Conservation (phyloP, 768 basidiomycete genomes). For the Amylocystis lapponica region DNA sequence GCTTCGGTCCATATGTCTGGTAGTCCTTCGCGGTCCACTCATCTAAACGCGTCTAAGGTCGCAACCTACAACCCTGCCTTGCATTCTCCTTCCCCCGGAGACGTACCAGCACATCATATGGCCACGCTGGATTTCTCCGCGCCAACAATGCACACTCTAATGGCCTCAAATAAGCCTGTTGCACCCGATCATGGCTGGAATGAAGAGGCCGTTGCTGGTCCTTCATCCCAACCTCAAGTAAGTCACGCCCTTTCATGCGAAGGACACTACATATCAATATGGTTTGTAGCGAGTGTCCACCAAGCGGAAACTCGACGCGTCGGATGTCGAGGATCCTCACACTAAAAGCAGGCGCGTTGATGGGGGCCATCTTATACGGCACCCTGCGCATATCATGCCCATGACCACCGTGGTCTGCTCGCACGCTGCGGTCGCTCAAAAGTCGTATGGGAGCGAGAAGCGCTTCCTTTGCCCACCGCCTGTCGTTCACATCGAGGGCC, state of each 20-base stretch:
- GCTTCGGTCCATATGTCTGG: too few species aligned
- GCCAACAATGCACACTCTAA: too few species aligned
- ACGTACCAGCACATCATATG: too few species aligned
- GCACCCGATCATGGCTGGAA: constrained; percentile 8
- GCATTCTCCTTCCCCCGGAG: too few species aligned
- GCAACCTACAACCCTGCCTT: too few species aligned
- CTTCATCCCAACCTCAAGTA: constrained; percentile 10
- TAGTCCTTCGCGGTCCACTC: too few species aligned
- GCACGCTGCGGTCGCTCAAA: constrained; percentile 92
- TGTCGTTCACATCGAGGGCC: constrained; percentile 87
- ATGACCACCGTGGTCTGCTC: constrained; percentile 90
- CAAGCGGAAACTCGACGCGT: constrained; percentile 73
- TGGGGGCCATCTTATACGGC: constrained; percentile 74
- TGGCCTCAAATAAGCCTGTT: too few species aligned
- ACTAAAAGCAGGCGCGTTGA: constrained; percentile 81
- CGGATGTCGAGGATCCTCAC: constrained; percentile 57
- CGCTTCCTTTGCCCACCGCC: constrained; percentile 93
- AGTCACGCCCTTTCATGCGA: background rate
- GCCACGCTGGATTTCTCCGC: too few species aligned
- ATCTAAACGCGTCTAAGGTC: too few species aligned
- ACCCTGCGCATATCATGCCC: constrained; percentile 68
- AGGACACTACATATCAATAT: background rate
- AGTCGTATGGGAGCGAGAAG: constrained; percentile 94
- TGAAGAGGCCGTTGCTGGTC: constrained; percentile 3
- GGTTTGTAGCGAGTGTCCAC: constrained; percentile 34